Percentiles rank a stretch among this genome's conserved stretches.
These are phyloP conservation scores for Blastomyces parvus DNA, from an alignment of 2,329 filamentous ascomycete genomes.

Conservation along the genomic window DNA sequence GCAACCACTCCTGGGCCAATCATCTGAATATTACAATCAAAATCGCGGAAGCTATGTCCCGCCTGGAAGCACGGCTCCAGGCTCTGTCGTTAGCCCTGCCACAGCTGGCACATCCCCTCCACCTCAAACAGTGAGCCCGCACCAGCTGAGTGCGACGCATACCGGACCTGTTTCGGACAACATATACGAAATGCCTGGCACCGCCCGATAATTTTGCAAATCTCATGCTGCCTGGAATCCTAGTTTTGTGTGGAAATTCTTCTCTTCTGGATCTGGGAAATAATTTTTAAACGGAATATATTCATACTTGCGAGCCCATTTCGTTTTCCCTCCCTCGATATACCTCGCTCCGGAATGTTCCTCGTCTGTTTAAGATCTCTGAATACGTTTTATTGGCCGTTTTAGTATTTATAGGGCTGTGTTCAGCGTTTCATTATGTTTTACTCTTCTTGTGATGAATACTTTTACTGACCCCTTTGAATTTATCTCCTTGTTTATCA, in stretches of 20 bases:
- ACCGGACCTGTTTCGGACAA: slow-evolving; percentile 15
- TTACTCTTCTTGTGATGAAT: not conserved
- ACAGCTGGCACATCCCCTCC: not conserved
- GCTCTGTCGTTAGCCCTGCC: not conserved
- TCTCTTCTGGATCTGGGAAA: not conserved
- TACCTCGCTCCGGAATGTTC: not conserved
- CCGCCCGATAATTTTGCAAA: not conserved
- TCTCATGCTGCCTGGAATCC: not conserved
- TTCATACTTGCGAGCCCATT: not conserved
- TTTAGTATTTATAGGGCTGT: not conserved
- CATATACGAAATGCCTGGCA: slow-evolving; percentile 15
- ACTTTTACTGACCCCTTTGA: not conserved
- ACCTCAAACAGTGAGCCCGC: slow-evolving; percentile 4
- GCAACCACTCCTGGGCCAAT: slow-evolving; percentile 5
- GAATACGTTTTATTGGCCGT: not conserved
- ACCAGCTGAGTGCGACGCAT: slow-evolving; percentile 13
- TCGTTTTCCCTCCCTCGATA: not conserved
- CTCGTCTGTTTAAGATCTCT: not conserved
- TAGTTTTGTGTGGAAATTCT: not conserved
- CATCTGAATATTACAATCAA: slow-evolving; percentile 12
- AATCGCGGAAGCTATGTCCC: slow-evolving; percentile 9
- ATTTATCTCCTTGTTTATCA: not conserved
- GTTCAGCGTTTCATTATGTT: not conserved
- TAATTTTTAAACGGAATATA: not conserved
- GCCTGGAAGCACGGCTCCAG: slow-evolving; percentile 5